Conservation (phyloP, 345 rosid genomes). For the Dipteronia dyeriana region DNA sequence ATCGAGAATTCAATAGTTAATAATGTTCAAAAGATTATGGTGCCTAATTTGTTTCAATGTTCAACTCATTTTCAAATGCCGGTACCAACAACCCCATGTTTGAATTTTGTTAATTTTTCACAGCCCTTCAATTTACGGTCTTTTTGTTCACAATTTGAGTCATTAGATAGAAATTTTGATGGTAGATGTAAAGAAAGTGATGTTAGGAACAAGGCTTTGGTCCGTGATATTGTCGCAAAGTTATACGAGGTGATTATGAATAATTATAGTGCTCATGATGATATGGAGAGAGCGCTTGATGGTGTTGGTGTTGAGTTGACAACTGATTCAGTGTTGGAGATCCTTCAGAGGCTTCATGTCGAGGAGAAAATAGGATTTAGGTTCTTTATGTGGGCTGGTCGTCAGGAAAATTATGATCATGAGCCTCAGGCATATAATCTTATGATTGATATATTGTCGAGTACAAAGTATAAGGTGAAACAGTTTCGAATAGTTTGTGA, state of each 20-base stretch:
- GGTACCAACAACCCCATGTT: neutral
- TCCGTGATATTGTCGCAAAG: conserved; percentile 50
- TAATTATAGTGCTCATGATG: conserved; percentile 39
- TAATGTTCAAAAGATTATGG: neutral
- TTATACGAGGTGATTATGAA: conserved; percentile 48
- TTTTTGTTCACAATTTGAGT: conserved; percentile 27
- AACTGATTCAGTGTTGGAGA: conserved; percentile 56
- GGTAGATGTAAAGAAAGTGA: conserved; percentile 16
- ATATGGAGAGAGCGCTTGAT: conserved; percentile 68
- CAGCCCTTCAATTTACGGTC: conserved; percentile 12
- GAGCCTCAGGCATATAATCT: conserved; percentile 62
- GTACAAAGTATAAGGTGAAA: conserved; percentile 77
- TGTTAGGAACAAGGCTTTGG: conserved; percentile 19
- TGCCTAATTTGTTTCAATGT: neutral
- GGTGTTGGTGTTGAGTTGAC: conserved; percentile 50
- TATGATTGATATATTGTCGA: conserved; percentile 81
- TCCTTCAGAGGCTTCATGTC: conserved; percentile 64
- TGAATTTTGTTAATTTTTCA: neutral
- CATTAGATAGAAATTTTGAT: neutral
- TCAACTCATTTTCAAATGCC: neutral
- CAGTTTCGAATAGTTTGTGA: conserved; percentile 80
- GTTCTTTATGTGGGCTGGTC: conserved; percentile 85
- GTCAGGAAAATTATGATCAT: conserved; percentile 57
- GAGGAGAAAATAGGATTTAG: conserved; percentile 81
- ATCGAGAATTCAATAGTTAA: neutral